A percentile compares a stretch with the other conserved stretches of the same genome.
phyloP scores from a whole-genome alignment of 441 rosid genomes.

The Adansonia gregorii region DNA sequence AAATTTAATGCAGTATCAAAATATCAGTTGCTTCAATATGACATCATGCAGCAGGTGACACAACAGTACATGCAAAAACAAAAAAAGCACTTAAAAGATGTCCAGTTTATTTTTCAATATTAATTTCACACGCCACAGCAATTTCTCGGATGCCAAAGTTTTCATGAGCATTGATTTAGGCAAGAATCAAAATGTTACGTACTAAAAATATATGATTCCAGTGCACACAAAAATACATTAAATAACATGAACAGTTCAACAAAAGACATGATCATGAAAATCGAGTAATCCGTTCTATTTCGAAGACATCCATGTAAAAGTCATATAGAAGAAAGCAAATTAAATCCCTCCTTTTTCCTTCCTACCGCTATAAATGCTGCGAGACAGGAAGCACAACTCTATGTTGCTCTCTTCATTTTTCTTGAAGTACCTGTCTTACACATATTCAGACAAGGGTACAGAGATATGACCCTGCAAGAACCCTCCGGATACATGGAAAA shows the following conservation, averaged over 20 bases:
- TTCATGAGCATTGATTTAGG: neutral
- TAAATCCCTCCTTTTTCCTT: neutral
- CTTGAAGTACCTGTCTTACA: too few relatives aligned
- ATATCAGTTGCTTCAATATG: neutral
- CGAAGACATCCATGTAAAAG: neutral
- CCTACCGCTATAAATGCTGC: neutral
- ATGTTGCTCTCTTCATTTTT: too few relatives aligned
- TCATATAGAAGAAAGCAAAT: neutral
- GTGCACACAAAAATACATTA: neutral
- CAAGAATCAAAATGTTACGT: slow-evolving; percentile 5
- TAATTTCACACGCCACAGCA: slow-evolving; percentile 15
- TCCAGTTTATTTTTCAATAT: neutral
- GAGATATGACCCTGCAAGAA: too few relatives aligned
- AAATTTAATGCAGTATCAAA: neutral
- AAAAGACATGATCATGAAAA: slow-evolving; percentile 8
- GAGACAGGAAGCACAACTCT: neutral
- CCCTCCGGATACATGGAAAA: too few relatives aligned
- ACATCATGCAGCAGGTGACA: slow-evolving; percentile 1
- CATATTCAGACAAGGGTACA: too few relatives aligned
- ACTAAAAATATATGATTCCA: slow-evolving; percentile 3
- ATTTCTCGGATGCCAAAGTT: slow-evolving; percentile 11
- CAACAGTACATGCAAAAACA: slow-evolving; percentile 7
- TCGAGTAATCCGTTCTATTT: neutral
- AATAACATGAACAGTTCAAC: slow-evolving; percentile 12
- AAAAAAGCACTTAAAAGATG: neutral